Percentiles rank a stretch among this genome's conserved stretches.
Conservation (phyloP, 1,284 basidiomycete genomes). For the Ceratobasidium sp. region DNA sequence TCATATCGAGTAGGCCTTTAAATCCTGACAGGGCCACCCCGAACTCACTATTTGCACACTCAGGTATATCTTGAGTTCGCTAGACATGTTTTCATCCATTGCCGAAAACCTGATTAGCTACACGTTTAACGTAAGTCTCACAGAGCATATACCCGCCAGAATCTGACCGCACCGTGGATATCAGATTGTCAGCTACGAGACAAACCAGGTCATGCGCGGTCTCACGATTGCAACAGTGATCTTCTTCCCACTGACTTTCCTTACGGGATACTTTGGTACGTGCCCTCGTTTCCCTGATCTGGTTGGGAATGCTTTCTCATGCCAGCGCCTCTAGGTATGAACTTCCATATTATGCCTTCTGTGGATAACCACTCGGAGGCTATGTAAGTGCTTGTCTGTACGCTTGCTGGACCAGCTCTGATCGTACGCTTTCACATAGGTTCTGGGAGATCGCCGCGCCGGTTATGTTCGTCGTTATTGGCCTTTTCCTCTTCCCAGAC, state of each 20-base stretch:
- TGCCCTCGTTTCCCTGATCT: slow-evolving; percentile 42
- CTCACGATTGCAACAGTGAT: slow-evolving; percentile 70
- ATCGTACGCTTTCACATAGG: slow-evolving; percentile 50
- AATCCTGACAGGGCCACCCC: neutral
- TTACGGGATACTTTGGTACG: slow-evolving; percentile 70
- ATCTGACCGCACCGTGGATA: neutral
- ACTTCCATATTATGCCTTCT: slow-evolving; percentile 61
- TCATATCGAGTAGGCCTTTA: slow-evolving; percentile 27
- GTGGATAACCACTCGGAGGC: slow-evolving; percentile 45
- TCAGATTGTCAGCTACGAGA: slow-evolving; percentile 64
- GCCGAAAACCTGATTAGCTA: slow-evolving; percentile 73
- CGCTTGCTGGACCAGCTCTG: neutral
- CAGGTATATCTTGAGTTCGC: slow-evolving; percentile 59
- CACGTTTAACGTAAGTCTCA: slow-evolving; percentile 62
- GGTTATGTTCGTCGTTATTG: slow-evolving; percentile 63
- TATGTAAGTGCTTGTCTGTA: slow-evolving; percentile 55
- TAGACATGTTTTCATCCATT: slow-evolving; percentile 72
- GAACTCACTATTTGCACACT: neutral
- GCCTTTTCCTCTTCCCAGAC: slow-evolving; percentile 64
- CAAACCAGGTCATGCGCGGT: slow-evolving; percentile 72
- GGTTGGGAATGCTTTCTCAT: slow-evolving; percentile 2
- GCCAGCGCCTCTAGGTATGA: slow-evolving; percentile 60
- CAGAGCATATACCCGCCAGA: neutral
- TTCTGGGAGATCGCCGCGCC: slow-evolving; percentile 73
- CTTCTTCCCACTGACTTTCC: slow-evolving; percentile 70